A percentile compares a stretch with the other conserved stretches of the same genome.
Conservation (phyloP, 306 rosid genomes). For the Cicer yamashitae region DNA sequence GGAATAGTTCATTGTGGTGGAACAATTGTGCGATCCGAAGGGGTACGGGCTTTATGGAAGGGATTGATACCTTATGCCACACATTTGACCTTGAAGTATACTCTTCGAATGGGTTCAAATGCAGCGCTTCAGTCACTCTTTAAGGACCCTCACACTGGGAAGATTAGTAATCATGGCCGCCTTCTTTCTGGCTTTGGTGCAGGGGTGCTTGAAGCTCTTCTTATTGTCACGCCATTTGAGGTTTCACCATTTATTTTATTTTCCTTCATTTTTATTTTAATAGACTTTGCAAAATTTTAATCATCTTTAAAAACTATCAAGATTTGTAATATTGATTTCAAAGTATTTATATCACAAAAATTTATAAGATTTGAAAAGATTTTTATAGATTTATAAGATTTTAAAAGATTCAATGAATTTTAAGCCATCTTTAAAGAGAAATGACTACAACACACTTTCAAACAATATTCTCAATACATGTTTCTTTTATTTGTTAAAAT, state of each 20-base stretch:
- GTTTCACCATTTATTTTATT: constrained; percentile 44
- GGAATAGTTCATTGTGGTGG: constrained; percentile 88
- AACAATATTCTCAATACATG: too few relatives aligned
- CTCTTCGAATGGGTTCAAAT: constrained; percentile 96
- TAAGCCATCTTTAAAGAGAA: too few relatives aligned
- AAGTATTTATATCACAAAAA: too few relatives aligned
- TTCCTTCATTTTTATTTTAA: too few relatives aligned
- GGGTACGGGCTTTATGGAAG: constrained; percentile 92
- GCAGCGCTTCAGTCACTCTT: constrained; percentile 76
- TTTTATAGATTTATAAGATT: too few relatives aligned
- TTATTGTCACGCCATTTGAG: constrained; percentile 95
- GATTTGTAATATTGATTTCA: too few relatives aligned
- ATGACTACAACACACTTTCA: too few relatives aligned
- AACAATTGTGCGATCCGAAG: constrained; percentile 74
- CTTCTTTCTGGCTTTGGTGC: constrained; percentile 94
- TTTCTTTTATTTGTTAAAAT: too few relatives aligned
- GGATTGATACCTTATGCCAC: constrained; percentile 92
- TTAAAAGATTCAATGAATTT: too few relatives aligned
- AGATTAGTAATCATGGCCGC: constrained; percentile 72
- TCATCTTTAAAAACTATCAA: too few relatives aligned
- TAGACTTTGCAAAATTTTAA: too few relatives aligned
- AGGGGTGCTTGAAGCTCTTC: constrained; percentile 92
- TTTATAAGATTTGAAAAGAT: too few relatives aligned
- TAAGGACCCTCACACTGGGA: constrained; percentile 81
- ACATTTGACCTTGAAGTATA: constrained; percentile 86